Evolutionary conservation across 2,329 filamentous ascomycete genomes (phyloP), one percentile per base, ranked within the genome.

Genomic region (Trichoderma sp.): DNA sequence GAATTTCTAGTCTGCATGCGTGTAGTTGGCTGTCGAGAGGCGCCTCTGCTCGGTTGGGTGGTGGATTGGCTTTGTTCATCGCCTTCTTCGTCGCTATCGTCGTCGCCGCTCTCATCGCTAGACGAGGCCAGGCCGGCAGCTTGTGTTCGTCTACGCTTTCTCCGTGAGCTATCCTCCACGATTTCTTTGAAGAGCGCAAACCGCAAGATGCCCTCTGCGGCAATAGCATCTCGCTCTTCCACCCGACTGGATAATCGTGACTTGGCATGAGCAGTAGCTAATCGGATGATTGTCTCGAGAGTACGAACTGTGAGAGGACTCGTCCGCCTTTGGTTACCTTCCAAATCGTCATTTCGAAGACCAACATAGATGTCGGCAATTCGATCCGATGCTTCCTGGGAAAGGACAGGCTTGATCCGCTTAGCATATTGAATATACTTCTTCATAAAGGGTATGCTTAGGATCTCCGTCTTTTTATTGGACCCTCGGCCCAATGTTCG

Each of bases 381-480:
- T 78, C 97, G 94, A 79, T 98, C 95, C 12, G 95, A 94, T 6
- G 97, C 96, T 62, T 95, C 95, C 82, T 97, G 95, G 0, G 95
- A 98, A 77, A 99, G 87, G 56, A 97, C 88, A 0, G 97, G 97
- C 89, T 95, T 97, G 81, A 98, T 90, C 82, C 97, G 89, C 87
- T 99, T 99, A 78, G 97, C 95, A 84, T 99, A 99, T 83, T 99
- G 97, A 63, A 99, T 97, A 84, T 98, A 99, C 86, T 99, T 99
- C 87, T 99, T 99, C 88, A 99, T 95, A 85, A 99, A 99, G 0
- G 95, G 94, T 76, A 99, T 98, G 85, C 94, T 97, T 72, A 99
- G 88, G 16, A 99, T 94, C 83, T 98, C 95, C 6, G 94, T 91
- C 78, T 93, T 93, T 83, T 94, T 93, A 79, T 91, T 91, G 31